phyloP scores from a whole-genome alignment of 495 filamentous ascomycete species.

The Penicillium bovifimosum region DNA sequence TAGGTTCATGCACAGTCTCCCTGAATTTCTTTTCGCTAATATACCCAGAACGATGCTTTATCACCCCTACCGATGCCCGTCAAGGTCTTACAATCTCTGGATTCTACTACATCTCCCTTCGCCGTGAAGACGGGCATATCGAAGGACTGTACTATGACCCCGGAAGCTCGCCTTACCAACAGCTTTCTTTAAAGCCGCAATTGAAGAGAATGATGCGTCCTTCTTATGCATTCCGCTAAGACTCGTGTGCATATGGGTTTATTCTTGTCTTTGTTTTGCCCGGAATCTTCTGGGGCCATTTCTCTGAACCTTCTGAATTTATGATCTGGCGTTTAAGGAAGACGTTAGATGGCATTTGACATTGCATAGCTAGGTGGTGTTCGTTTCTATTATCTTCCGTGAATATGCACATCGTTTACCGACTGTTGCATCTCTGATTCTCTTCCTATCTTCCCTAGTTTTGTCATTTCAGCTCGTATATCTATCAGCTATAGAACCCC shows the following conservation, averaged over 20 bases:
- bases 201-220: constrained; percentile 37
- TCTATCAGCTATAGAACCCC: too few relatives aligned
- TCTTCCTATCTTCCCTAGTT: not conserved
- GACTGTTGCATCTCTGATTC: too few relatives aligned
- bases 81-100: constrained; percentile 66
- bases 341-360: constrained; percentile 6
- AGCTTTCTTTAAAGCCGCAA: constrained; percentile 54
- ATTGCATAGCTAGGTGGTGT: constrained; percentile 25
- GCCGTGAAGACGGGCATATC: constrained; percentile 54
- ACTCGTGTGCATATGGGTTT: not conserved
- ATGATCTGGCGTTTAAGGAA: constrained; percentile 6
- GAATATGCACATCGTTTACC: too few relatives aligned
- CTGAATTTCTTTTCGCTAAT: constrained; percentile 6
- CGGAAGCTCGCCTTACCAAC: constrained; percentile 64
- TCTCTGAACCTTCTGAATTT: not conserved
- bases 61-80: constrained; percentile 53
- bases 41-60: constrained; percentile 60
- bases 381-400: not conserved
- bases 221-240: constrained; percentile 39
- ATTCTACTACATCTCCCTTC: constrained; percentile 69
- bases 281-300: constrained; percentile 2
- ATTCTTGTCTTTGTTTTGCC: constrained; percentile 1
- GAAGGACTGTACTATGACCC: constrained; percentile 74
- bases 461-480: not conserved
- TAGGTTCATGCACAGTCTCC: constrained; percentile 21